phyloP scores from a whole-genome alignment of 257 asterid species.

The Orobanche coerulescens region DNA sequence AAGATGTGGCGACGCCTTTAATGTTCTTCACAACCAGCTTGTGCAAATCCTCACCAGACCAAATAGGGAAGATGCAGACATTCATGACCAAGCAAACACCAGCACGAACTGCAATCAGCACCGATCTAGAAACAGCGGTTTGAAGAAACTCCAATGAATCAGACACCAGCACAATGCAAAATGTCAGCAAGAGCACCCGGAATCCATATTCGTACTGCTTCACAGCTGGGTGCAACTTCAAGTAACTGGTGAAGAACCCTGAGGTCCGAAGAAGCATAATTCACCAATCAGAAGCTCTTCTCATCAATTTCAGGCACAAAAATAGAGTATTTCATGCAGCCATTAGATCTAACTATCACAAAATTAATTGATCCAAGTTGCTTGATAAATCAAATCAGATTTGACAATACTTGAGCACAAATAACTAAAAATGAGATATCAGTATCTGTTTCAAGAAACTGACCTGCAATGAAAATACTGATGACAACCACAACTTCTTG shows the following conservation, averaged over 20 bases:
- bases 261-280: too few relatives aligned
- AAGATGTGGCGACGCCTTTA: slow-evolving; percentile 62
- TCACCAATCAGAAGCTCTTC: too few relatives aligned
- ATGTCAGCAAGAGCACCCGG: slow-evolving; percentile 82
- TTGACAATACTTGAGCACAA: too few relatives aligned
- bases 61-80: slow-evolving; percentile 72
- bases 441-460: background rate
- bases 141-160: slow-evolving; percentile 46
- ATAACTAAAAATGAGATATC: background rate
- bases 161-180: slow-evolving; percentile 71
- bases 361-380: too few relatives aligned
- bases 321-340: too few relatives aligned
- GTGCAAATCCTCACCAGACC: slow-evolving; percentile 99
- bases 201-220: slow-evolving; percentile 92
- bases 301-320: too few relatives aligned
- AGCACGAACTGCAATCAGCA: slow-evolving; percentile 82
- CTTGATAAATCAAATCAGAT: too few relatives aligned
- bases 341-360: too few relatives aligned
- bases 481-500: slow-evolving; percentile 59
- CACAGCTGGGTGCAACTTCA: slow-evolving; percentile 70
- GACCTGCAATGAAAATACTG: slow-evolving; percentile 77
- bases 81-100: slow-evolving; percentile 66
- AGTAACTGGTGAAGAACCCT: slow-evolving; percentile 62
- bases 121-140: slow-evolving; percentile 71
- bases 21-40: slow-evolving; percentile 78